Evolutionary conservation across 306 rosid genomes (phyloP), one percentile per base, ranked within the genome.

Genomic region (Alnus rubra): DNA sequence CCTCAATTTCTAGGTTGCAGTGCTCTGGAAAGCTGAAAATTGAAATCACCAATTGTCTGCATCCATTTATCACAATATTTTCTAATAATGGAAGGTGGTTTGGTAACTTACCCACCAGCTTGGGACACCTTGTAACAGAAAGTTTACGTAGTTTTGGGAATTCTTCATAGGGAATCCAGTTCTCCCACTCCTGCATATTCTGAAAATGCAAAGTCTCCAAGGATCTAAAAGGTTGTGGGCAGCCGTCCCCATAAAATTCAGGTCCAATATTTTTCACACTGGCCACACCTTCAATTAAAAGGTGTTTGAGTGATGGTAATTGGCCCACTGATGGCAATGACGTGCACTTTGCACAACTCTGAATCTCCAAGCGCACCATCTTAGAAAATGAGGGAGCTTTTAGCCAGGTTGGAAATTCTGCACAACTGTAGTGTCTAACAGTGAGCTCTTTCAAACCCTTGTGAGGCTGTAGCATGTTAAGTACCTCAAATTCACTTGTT

Each of bases 231-330:
- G 52, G 14, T 48, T 8, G 12, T 7, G 37, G 31, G 15, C 48
- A 13, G 0, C 63, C 49, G 5, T 73, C 63, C 11, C 76, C 64
- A 33, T 52, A 51, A 73, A 73, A 73, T 15, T 73, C 76, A 18
- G 3, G 4, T 12, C 76, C 76, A 54, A 52, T 45, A 2, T 1
- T 73, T 35, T 72, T 60, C 23, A 72, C 63, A 16, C 7, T 3
- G 1, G 16, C 12, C 53, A 44, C 23, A 3, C 55, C 15, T 4
- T 48, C 0, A 9, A 71, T 48, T 2, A 45, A 7, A 71, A 71
- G 75, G 14, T 49, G 1, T 49, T 51, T 50, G 2, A 71, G 60
- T 3, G 28, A 50, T 0, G 23, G 44, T 42, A 71, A 14, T 2
- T 28, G 63, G 6, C 37, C 76, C 64, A 33, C 45, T 33, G 64